These are phyloP conservation scores for Fusarium veterinarium DNA, from an alignment of 2,329 filamentous ascomycete species.

Conservation along the genomic window DNA sequence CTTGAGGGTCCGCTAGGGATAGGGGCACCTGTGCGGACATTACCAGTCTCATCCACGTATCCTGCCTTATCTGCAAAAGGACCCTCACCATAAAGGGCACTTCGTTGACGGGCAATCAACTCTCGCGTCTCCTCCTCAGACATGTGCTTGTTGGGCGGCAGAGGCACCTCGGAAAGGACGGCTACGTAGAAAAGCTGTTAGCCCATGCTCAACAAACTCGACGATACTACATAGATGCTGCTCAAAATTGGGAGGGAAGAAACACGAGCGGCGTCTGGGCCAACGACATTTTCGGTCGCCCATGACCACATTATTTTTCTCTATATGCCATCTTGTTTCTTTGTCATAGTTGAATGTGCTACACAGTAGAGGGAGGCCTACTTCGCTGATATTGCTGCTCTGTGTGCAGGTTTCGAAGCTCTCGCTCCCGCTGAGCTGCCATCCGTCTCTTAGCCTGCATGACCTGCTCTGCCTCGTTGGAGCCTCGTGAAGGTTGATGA, in stretches of 20 bases:
- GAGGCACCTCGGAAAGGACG: conserved; percentile 60
- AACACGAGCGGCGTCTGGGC: conserved; percentile 40
- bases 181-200: conserved; percentile 60
- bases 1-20: conserved; percentile 71
- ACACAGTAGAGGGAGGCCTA: conserved; percentile 85
- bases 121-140: conserved; percentile 97
- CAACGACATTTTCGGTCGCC: conserved; percentile 41
- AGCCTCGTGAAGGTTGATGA: conserved; percentile 85
- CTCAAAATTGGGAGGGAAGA: conserved; percentile 41
- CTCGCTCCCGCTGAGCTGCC: conserved; percentile 98
- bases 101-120: conserved; percentile 94
- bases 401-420: conserved; percentile 99
- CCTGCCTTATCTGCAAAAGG: conserved; percentile 74
- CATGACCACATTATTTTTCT: conserved; percentile 48
- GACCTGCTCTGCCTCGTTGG: conserved; percentile 95
- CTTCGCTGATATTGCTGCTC: conserved; percentile 99
- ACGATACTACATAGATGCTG: conserved; percentile 43
- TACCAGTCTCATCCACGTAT: conserved; percentile 76
- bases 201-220: conserved; percentile 49
- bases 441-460: conserved; percentile 99
- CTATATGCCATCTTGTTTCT: conserved; percentile 53
- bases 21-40: conserved; percentile 73
- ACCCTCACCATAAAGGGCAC: conserved; percentile 87
- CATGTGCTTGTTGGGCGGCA: conserved; percentile 76
- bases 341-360: conserved; percentile 61